Percentiles rank a stretch among this genome's conserved stretches.
Evolutionary conservation across 78 protist species (phyloP).

Genomic region (Tieghemostelium lacteum): DNA sequence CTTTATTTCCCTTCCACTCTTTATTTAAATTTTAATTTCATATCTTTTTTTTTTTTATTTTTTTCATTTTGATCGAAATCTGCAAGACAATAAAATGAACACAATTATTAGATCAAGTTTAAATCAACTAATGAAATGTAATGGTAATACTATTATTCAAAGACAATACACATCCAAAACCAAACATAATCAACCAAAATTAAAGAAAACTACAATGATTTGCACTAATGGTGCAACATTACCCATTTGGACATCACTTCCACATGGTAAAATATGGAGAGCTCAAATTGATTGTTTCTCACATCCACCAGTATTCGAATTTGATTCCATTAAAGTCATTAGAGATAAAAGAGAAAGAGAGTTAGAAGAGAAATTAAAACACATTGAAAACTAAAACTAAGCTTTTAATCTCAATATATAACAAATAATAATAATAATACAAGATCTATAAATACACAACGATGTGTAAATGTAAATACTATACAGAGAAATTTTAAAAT

Average conservation of each 20-base stretch:
- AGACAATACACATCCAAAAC: neutral
- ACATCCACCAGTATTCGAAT: slow-evolving; percentile 5
- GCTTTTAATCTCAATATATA: neutral
- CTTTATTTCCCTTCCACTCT: too few relatives aligned
- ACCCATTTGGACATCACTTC: slow-evolving; percentile 11
- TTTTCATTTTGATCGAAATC: too few relatives aligned
- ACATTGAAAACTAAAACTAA: neutral
- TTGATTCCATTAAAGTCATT: slow-evolving; percentile 8
- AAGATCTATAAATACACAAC: neutral
- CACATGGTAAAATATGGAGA: slow-evolving; percentile 43
- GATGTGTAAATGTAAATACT: neutral
- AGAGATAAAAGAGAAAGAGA: neutral
- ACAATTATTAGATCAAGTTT: neutral
- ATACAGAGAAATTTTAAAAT: neutral
- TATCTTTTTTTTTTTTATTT: too few relatives aligned
- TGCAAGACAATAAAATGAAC: neutral
- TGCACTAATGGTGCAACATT: slow-evolving; percentile 62
- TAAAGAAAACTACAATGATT: slow-evolving; percentile 14
- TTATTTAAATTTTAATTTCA: too few relatives aligned
- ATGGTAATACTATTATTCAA: neutral
- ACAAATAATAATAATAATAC: neutral
- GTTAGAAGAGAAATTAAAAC: slow-evolving; percentile 7
- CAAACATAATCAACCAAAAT: slow-evolving; percentile 19
- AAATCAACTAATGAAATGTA: too few relatives aligned
- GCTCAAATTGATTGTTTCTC: neutral